Evolutionary conservation across 495 filamentous ascomycete species (phyloP), one percentile per base, ranked within the genome.

Genomic region (Aspergillus sclerotiicarbonarius): DNA sequence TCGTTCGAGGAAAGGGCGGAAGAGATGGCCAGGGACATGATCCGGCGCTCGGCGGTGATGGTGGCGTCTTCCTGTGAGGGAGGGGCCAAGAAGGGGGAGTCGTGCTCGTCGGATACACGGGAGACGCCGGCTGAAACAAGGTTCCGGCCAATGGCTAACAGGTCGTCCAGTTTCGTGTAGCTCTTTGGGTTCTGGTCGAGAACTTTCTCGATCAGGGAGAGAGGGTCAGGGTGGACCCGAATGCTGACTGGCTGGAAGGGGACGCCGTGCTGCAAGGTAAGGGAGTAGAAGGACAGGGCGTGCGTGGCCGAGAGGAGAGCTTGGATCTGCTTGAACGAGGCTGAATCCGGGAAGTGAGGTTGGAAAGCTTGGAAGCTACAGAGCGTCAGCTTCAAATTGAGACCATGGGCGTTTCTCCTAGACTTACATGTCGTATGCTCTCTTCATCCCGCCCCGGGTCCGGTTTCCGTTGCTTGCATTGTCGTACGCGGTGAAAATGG

Each of bases 231-330:
- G 63, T 93, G 90, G 3, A 93, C 89, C 6, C 94, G 87, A 35
- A 98, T 86, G 62, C 88, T 89, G 52, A 96, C 91, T 1, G 94
- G 94, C 32, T 89, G 89, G 60, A 98, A 96, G 0, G 92, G 92
- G 58, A 96, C 88, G 39, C 91, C 91, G 67, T 95, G 92, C 62
- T 95, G 91, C 8, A 98, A 77, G 0, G 88, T 92, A 7, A 98
- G 80, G 5, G 89, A 89, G 73, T 96, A 98, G 61, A 89, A 88
- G 33, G 91, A 93, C 35, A 98, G 78, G 7, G 85, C 79, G 68
- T 98, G 92, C 0, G 95, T 96, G 16, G 94, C 91, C 43, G 80
- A 77, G n/a, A 97, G 77, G 6, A 98, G 82, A 35, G 89, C 82
- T 29, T 82, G 80, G 45, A 86, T 78, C 58, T 83, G 79, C 54